Evolutionary conservation across 139 green algal species (phyloP).

Genomic region (Spirogloea muscicola): DNA sequence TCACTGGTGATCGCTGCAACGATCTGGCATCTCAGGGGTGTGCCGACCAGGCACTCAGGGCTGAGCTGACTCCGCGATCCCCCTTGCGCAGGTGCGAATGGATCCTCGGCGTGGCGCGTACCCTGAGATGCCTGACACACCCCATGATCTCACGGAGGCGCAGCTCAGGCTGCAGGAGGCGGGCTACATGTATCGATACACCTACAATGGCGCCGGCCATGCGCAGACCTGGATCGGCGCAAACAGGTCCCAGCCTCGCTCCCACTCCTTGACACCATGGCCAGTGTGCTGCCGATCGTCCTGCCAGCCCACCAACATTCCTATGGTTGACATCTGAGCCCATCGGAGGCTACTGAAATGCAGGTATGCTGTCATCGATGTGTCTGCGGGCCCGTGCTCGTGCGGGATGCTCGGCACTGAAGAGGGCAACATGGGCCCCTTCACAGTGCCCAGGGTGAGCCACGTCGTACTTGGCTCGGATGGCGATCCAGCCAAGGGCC

Average conservation of each 20-base stretch:
- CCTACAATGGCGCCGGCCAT: constrained; percentile 2
- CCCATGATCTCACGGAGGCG: background rate
- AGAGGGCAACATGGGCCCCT: constrained; percentile 1
- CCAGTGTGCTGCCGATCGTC: no score
- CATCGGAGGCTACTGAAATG: no score
- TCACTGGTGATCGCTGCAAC: background rate
- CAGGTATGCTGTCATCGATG: constrained; percentile 46
- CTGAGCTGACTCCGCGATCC: background rate
- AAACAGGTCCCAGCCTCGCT: no score
- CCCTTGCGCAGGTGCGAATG: constrained; percentile 7
- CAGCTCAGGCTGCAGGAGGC: constrained; percentile 1
- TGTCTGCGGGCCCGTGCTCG: constrained; percentile 31
- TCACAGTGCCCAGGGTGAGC: constrained; percentile 19
- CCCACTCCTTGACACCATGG: no score
- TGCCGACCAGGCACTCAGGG: background rate
- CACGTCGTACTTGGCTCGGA: constrained; percentile 9
- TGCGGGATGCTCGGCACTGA: background rate
- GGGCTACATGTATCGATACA: constrained; percentile 3
- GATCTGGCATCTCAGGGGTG: background rate
- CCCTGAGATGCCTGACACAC: background rate
- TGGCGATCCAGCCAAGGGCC: no score
- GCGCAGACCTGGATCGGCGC: constrained; percentile 1
- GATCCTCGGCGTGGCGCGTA: background rate
- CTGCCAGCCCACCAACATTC: no score
- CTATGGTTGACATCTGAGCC: no score